Evolutionary conservation across 1,284 basidiomycete species (phyloP), one percentile per base, ranked within the genome.

Genomic region (Irpex sp.): DNA sequence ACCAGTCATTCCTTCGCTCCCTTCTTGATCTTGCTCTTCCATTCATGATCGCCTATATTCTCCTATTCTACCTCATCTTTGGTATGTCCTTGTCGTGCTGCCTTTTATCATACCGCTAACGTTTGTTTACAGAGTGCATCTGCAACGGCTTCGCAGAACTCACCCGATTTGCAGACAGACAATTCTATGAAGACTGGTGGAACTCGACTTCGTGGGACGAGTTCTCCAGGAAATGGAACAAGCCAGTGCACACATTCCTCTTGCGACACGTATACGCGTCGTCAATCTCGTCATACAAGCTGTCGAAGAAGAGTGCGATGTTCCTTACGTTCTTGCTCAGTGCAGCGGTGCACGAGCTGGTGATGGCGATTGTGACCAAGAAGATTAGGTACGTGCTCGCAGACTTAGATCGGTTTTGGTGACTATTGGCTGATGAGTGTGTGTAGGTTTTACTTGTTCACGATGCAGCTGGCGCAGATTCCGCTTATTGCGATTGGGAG

Each of bases 181-280:
- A 37, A 33, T 47, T 59, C 58, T 59, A 50, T 31, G 58, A 59
- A 26, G 43, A 50, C 64, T 86, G 74, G 91, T 98, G 97, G 97
- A 99, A 98, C 78, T 93, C 94, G 1, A 95, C 92, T 0, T 92
- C 92, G 2, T 97, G 94, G 91, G 97, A 98, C 72, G 94, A 98
- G 74, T 99, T 97, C 76, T 91, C 94, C 5, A 88, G 95, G 57
- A 95, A 96, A 77, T 97, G 95, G 95, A 97, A 97, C 79, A 94
- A 92, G 69, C 84, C 88, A 7, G 90, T 95, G n/a, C 87, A 98
- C 74, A 88, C 88, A 2, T 98, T 98, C 83, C 84, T 99, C 21
- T 83, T 98, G 8, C 87, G 94, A 17, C 97, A 99, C 74, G 96
- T 99, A 33, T 99, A 97, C 70, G 91, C 94, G 3, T 90, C 93